Conservation (phyloP, 2,329 filamentous ascomycete species). For the Colletotrichum tamarilloi region DNA sequence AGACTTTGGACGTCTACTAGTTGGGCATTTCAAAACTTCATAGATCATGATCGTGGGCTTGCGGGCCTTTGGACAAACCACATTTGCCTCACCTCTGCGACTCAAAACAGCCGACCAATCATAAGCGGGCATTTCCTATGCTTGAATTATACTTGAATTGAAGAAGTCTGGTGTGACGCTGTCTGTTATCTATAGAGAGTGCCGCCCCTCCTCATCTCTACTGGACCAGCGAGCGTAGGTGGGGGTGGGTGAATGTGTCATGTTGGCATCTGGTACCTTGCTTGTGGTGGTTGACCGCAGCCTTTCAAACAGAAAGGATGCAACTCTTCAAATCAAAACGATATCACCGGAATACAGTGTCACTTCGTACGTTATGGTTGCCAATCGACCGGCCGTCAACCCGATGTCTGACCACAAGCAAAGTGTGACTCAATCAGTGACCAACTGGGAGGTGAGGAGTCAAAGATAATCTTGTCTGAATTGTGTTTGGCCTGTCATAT, state of each 20-base stretch:
- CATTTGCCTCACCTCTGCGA: neutral
- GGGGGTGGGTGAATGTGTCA: no score
- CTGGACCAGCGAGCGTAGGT: neutral
- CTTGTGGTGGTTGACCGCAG: neutral
- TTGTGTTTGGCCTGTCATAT: neutral
- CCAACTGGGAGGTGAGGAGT: neutral
- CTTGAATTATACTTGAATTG: no score
- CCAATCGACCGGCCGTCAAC: neutral
- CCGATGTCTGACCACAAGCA: neutral
- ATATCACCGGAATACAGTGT: neutral
- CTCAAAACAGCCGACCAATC: neutral
- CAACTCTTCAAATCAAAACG: no score
- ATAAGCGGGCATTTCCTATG: no score
- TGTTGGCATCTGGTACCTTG: neutral
- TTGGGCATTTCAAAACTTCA: neutral
- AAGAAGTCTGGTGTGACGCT: no score
- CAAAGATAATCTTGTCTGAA: neutral
- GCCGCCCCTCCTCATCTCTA: neutral
- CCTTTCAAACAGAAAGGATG: no score
- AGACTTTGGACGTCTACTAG: neutral
- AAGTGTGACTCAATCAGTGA: neutral
- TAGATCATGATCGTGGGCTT: neutral
- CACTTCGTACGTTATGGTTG: neutral
- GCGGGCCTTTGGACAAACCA: neutral
- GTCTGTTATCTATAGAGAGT: no score